phyloP scores from a whole-genome alignment of 139 green algal genomes.

The Coelastrella sp. region DNA sequence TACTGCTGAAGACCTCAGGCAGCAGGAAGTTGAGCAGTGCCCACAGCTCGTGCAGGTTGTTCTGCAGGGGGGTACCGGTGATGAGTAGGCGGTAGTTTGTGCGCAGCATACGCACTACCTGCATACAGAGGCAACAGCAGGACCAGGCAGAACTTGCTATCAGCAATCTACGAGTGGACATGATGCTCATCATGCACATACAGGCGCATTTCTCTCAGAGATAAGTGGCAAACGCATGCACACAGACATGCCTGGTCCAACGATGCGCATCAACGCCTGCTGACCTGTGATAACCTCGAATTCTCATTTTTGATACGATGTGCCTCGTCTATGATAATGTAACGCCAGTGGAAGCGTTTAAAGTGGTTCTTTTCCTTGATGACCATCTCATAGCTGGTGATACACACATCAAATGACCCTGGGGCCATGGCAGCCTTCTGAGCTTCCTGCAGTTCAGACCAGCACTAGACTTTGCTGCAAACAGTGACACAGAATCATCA shows the following conservation, averaged over 20 bases:
- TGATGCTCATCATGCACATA: too few relatives aligned
- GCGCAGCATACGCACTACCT: slow-evolving; percentile 88
- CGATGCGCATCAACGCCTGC: neutral
- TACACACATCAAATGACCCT: slow-evolving; percentile 87
- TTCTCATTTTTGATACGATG: slow-evolving; percentile 99
- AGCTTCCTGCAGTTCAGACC: slow-evolving; percentile 50
- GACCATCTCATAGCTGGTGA: slow-evolving; percentile 99
- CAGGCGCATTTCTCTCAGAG: too few relatives aligned
- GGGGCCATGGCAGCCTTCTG: slow-evolving; percentile 72
- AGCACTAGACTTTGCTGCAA: too few relatives aligned
- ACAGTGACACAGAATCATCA: too few relatives aligned
- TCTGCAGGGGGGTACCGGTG: slow-evolving; percentile 96
- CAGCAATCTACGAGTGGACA: too few relatives aligned
- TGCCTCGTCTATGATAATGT: slow-evolving; percentile 99
- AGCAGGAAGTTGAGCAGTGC: slow-evolving; percentile 99
- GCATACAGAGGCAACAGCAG: slow-evolving; percentile 11
- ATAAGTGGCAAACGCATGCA: too few relatives aligned
- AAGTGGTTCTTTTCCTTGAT: slow-evolving; percentile 99
- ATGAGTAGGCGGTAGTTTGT: slow-evolving; percentile 98
- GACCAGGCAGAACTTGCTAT: neutral
- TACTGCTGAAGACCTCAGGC: slow-evolving; percentile 93
- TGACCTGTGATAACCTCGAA: slow-evolving; percentile 86
- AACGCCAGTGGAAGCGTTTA: slow-evolving; percentile 96
- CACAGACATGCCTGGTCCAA: too few relatives aligned
- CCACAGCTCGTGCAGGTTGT: slow-evolving; percentile 99